Percentiles rank a stretch among this genome's conserved stretches.
Evolutionary conservation across 805 yeast species (phyloP).

Genomic region (Ogataea trehalophila): DNA sequence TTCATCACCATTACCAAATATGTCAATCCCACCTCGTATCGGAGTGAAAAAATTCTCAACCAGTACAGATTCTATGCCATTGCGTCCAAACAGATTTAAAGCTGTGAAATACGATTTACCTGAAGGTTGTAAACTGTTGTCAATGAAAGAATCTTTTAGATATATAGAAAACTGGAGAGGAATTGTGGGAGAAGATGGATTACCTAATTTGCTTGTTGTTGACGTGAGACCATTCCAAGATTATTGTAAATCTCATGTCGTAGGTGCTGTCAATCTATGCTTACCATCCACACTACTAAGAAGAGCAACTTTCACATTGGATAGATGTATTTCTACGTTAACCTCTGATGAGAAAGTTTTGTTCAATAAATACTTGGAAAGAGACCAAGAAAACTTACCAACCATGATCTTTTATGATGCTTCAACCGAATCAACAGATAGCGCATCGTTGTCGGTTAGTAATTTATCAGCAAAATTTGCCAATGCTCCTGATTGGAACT

Average conservation of each 20-base stretch:
- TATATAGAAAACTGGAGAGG: constrained; percentile 14
- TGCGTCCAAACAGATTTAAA: constrained; percentile 20
- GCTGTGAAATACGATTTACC: constrained; percentile 20
- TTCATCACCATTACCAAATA: not conserved
- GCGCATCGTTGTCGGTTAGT: constrained; percentile 36
- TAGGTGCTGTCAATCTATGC: constrained; percentile 67
- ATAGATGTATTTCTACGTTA: constrained; percentile 56
- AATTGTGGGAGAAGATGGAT: constrained; percentile 20
- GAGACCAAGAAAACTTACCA: constrained; percentile 31
- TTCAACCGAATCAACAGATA: constrained; percentile 24
- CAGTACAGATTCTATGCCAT: constrained; percentile 11
- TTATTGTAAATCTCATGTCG: constrained; percentile 53
- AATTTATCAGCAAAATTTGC: constrained; percentile 47
- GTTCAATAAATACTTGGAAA: constrained; percentile 34
- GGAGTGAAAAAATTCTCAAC: constrained; percentile 13
- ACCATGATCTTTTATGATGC: constrained; percentile 50
- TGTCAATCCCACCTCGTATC: constrained; percentile 1
- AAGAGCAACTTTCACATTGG: constrained; percentile 65
- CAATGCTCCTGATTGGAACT: constrained; percentile 33
- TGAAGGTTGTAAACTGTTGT: constrained; percentile 16
- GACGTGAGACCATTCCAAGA: constrained; percentile 84
- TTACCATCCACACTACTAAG: constrained; percentile 85
- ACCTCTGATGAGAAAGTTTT: constrained; percentile 46
- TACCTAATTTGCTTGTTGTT: constrained; percentile 41
- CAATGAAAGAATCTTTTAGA: constrained; percentile 13